phyloP scores from a whole-genome alignment of 306 rosid species.

The Trifolium subterraneum region DNA sequence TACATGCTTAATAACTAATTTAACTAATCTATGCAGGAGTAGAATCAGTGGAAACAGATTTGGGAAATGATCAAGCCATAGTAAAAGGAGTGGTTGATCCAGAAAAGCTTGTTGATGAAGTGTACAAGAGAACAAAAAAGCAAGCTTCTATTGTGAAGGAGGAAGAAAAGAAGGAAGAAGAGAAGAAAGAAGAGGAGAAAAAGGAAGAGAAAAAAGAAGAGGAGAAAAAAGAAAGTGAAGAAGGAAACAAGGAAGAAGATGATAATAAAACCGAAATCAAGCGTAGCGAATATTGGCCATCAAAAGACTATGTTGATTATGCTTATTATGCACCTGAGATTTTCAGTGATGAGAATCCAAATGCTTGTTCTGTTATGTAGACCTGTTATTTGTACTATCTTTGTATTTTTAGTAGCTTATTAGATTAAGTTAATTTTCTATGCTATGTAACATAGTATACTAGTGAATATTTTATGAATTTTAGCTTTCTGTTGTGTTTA shows the following conservation, averaged over 20 bases:
- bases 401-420: conserved; percentile 39
- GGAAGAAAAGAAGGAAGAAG: conserved; percentile 60
- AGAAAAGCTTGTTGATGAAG: conserved; percentile 62
- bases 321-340: conserved; percentile 61
- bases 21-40: conserved; percentile 61
- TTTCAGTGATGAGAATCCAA: conserved; percentile 95
- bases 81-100: conserved; percentile 85
- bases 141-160: conserved; percentile 72
- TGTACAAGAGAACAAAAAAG: conserved; percentile 72
- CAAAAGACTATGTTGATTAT: conserved; percentile 56
- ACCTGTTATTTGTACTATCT: conserved; percentile 1
- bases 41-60: conserved; percentile 84
- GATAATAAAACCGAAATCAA: conserved; percentile 59
- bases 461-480: conserved; percentile 20
- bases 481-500: background rate
- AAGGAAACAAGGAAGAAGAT: conserved; percentile 48
- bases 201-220: conserved; percentile 42
- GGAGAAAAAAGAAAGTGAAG: conserved; percentile 50
- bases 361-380: conserved; percentile 87
- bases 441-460: conserved; percentile 15
- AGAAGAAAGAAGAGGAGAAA: conserved; percentile 47
- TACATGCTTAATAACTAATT: too few relatives aligned
- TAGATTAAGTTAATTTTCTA: conserved; percentile 34
- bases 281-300: conserved; percentile 68
- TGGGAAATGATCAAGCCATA: conserved; percentile 64